Conservation (phyloP, 805 yeast species). For the Ogataea populi-albae region DNA sequence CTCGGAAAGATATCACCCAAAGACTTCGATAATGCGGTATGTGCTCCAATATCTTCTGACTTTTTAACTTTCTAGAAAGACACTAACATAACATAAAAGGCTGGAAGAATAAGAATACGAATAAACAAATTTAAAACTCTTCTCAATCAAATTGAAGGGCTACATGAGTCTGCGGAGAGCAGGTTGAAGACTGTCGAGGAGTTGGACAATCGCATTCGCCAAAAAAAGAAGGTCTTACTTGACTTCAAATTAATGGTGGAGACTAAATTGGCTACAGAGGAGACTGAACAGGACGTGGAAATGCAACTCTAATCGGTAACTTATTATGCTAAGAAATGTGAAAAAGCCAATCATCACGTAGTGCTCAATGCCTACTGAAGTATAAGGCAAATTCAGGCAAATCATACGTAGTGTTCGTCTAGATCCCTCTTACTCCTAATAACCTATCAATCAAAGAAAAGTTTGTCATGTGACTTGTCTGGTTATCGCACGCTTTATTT, state of each 20-base stretch:
- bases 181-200: conserved; percentile 33
- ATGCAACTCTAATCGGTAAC: no score
- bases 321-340: no score
- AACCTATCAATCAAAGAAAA: conserved; percentile 2
- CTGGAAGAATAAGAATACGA: conserved; percentile 45
- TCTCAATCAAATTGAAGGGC: conserved; percentile 43
- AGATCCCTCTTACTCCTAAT: no score
- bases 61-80: no score
- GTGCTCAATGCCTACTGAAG: no score
- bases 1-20: conserved; percentile 40
- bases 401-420: no score
- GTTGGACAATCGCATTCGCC: conserved; percentile 32
- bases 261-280: neutral
- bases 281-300: conserved; percentile 1
- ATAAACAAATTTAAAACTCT: conserved; percentile 34
- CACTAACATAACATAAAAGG: conserved; percentile 15
- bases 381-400: no score
- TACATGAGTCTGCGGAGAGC: conserved; percentile 41
- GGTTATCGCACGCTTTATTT: conserved; percentile 1
- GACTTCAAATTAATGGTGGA: conserved; percentile 22
- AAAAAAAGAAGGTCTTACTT: conserved; percentile 26
- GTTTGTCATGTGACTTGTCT: no score
- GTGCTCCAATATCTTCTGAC: no score
- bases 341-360: no score
- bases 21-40: conserved; percentile 41